Percentiles rank a stretch among this genome's conserved stretches.
Evolutionary conservation across 2,329 filamentous ascomycete genomes (phyloP).

Genomic region (Fusarium nygamai): DNA sequence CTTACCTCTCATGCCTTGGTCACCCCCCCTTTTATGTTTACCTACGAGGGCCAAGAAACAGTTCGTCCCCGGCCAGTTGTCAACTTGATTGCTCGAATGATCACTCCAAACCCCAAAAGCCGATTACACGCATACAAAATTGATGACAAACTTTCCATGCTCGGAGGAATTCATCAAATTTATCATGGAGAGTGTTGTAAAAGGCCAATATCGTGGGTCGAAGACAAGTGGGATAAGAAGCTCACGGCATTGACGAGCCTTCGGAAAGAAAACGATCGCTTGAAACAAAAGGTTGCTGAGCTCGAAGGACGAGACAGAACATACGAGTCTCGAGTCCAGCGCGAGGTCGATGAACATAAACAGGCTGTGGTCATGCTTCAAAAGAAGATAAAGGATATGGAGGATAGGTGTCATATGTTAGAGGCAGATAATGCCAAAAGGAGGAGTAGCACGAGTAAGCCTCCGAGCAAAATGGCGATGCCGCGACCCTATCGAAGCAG

Average conservation of each 20-base stretch:
- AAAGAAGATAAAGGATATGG: constrained; percentile 49
- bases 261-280: constrained; percentile 46
- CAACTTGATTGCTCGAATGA: constrained; percentile 51
- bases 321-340: constrained; percentile 51
- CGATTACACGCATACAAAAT: constrained; percentile 51
- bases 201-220: constrained; percentile 49
- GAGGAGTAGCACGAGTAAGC: constrained; percentile 34
- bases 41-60: constrained; percentile 50
- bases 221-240: constrained; percentile 51
- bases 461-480: constrained; percentile 19
- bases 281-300: constrained; percentile 47
- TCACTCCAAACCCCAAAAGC: constrained; percentile 44
- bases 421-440: constrained; percentile 43
- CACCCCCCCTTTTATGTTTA: constrained; percentile 50
- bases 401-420: constrained; percentile 44
- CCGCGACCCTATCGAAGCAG: constrained; percentile 33
- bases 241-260: constrained; percentile 44
- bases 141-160: constrained; percentile 54
- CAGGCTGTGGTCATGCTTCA: constrained; percentile 48
- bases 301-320: constrained; percentile 54
- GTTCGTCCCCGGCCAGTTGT: constrained; percentile 54
- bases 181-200: constrained; percentile 60
- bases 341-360: constrained; percentile 49
- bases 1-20: constrained; percentile 49
- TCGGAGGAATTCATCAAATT: constrained; percentile 59